Conservation (phyloP, 352 stramenopile species). For the Bremia lactucae region DNA sequence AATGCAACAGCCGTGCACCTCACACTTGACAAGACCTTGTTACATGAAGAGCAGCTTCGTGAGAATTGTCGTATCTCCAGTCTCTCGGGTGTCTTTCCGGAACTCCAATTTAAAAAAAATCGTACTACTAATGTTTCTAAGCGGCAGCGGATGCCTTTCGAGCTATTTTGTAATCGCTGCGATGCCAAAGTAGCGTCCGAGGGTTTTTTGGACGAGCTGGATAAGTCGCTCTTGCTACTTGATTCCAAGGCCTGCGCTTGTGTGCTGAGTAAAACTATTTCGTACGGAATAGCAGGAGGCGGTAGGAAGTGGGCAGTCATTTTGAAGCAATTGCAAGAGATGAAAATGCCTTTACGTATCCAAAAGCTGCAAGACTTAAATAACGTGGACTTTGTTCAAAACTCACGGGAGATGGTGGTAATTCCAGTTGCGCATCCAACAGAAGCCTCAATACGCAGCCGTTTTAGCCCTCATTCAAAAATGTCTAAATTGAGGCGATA, state of each 20-base stretch:
- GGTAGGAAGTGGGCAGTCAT: slow-evolving; percentile 29
- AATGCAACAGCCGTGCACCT: slow-evolving; percentile 40
- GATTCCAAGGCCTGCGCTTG: slow-evolving; percentile 37
- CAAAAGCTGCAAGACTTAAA: slow-evolving; percentile 14
- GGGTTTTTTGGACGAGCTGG: slow-evolving; percentile 23
- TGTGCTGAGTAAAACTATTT: slow-evolving; percentile 11
- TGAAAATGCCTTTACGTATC: slow-evolving; percentile 17
- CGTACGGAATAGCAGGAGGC: slow-evolving; percentile 2
- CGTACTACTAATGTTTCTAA: slow-evolving; percentile 31
- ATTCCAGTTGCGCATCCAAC: slow-evolving; percentile 21
- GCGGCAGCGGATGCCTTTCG: slow-evolving; percentile 32
- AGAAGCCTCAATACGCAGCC: slow-evolving; percentile 16
- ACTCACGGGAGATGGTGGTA: not conserved
- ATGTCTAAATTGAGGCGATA: slow-evolving; percentile 50
- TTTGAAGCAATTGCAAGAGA: slow-evolving; percentile 20
- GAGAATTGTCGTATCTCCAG: slow-evolving; percentile 28
- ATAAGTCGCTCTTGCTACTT: slow-evolving; percentile 31
- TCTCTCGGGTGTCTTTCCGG: slow-evolving; percentile 15
- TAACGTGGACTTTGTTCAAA: not conserved
- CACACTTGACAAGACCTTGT: slow-evolving; percentile 24
- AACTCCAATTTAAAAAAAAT: slow-evolving; percentile 37
- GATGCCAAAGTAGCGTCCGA: slow-evolving; percentile 39
- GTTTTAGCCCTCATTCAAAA: slow-evolving; percentile 24
- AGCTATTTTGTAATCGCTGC: slow-evolving; percentile 39
- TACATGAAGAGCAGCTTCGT: slow-evolving; percentile 25